phyloP scores from a whole-genome alignment of 1,139 yeast genomes.

The Insectozyma bohioensis region DNA sequence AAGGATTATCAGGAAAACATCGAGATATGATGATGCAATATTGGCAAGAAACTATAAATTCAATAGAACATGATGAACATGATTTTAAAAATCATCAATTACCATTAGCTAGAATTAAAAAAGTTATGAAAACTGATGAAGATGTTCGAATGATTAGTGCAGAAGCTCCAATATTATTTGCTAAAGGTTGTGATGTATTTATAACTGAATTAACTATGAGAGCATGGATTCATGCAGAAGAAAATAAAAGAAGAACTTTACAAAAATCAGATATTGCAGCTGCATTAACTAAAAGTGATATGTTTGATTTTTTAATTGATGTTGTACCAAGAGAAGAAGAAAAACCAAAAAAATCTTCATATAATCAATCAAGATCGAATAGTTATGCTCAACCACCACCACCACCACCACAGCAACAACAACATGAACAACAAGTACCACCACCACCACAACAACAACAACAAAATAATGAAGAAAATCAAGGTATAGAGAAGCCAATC shows the following conservation, averaged over 20 bases:
- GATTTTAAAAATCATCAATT: conserved; percentile 93
- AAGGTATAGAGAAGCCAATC: conserved; percentile 6
- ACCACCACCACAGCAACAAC: conserved; percentile 9
- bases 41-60: conserved; percentile 94
- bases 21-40: conserved; percentile 89
- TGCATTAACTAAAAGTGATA: conserved; percentile 90
- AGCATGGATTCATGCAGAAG: conserved; percentile 99
- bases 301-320: conserved; percentile 95
- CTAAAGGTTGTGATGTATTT: conserved; percentile 96
- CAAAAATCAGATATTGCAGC: conserved; percentile 95
- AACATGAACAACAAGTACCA: conserved; percentile 10
- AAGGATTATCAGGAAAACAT: conserved; percentile 81
- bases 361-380: conserved; percentile 18
- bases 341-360: conserved; percentile 43
- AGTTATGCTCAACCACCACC: conserved; percentile 11
- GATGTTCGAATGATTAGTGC: conserved; percentile 97
- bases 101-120: conserved; percentile 91
- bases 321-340: conserved; percentile 88
- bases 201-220: conserved; percentile 96
- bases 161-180: conserved; percentile 95
- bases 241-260: conserved; percentile 86
- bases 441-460: conserved; percentile 8
- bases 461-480: conserved; percentile 8
- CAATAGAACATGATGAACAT: conserved; percentile 85
- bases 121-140: conserved; percentile 97